Percentiles rank a stretch among this genome's conserved stretches.
phyloP scores from a whole-genome alignment of 805 yeast genomes.

The Ogataea pignaliae region DNA sequence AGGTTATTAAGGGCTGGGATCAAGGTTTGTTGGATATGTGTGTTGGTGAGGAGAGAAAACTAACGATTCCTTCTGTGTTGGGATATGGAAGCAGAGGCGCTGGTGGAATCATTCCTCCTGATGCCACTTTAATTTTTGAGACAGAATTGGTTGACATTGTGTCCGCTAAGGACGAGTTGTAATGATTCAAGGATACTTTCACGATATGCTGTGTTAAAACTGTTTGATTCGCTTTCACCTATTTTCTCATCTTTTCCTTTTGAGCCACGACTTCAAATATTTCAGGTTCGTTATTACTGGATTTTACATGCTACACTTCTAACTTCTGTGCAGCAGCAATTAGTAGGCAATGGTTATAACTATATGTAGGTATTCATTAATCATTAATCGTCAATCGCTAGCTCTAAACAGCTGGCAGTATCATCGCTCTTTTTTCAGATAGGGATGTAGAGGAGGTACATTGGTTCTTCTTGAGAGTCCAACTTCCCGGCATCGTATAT shows the following conservation, averaged over 20 bases:
- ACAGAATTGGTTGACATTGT: slow-evolving; percentile 58
- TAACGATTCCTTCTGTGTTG: slow-evolving; percentile 72
- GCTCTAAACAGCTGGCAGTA: background rate
- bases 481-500: no score
- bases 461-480: slow-evolving; percentile 11
- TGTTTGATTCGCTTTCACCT: no score
- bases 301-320: no score
- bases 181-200: background rate
- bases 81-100: slow-evolving; percentile 78
- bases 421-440: slow-evolving; percentile 1
- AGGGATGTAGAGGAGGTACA: slow-evolving; percentile 18
- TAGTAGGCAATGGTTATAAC: no score
- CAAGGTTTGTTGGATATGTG: slow-evolving; percentile 81
- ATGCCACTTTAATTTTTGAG: slow-evolving; percentile 63
- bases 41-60: slow-evolving; percentile 77
- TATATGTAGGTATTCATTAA: no score
- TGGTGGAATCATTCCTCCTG: slow-evolving; percentile 66
- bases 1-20: slow-evolving; percentile 90
- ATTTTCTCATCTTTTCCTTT: no score
- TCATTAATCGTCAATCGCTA: no score
- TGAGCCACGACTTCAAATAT: no score
- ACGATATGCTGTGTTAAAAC: no score
- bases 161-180: slow-evolving; percentile 22
- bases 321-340: no score
- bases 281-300: no score